Conservation (phyloP, 345 rosid genomes). For the Camelina neglecta region DNA sequence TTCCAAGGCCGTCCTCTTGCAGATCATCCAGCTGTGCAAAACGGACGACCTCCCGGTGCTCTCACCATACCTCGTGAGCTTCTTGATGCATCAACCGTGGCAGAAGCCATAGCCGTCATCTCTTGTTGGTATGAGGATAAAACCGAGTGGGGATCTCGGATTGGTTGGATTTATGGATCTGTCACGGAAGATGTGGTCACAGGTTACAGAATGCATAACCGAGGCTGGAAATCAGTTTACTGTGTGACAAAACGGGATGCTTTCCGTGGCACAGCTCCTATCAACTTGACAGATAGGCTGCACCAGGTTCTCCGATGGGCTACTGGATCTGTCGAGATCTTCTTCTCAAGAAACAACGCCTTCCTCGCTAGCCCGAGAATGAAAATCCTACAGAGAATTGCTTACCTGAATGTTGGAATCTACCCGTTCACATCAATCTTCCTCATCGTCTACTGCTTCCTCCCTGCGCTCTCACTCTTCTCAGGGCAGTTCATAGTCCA, state of each 20-base stretch:
- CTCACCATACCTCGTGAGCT: conserved; percentile 91
- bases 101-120: conserved; percentile 96
- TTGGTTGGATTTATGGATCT: conserved; percentile 98
- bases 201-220: conserved; percentile 96
- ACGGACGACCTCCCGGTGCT: conserved; percentile 94
- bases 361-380: conserved; percentile 81
- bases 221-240: conserved; percentile 98
- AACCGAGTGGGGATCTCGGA: conserved; percentile 94
- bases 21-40: conserved; percentile 95
- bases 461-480: conserved; percentile 96
- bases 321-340: conserved; percentile 96
- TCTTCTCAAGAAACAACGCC: conserved; percentile 95
- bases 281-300: conserved; percentile 94
- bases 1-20: conserved; percentile 97
- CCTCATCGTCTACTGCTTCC: conserved; percentile 97
- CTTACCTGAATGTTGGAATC: conserved; percentile 93
- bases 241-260: conserved; percentile 98
- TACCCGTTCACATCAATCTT: conserved; percentile 95
- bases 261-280: conserved; percentile 96
- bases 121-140: conserved; percentile 99
- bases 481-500: conserved; percentile 95
- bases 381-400: conserved; percentile 90
- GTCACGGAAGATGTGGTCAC: conserved; percentile 99
- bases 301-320: conserved; percentile 99
- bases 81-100: conserved; percentile 96